phyloP scores from a whole-genome alignment of 2,329 filamentous ascomycete species.

The Bipolaris oryzae region DNA sequence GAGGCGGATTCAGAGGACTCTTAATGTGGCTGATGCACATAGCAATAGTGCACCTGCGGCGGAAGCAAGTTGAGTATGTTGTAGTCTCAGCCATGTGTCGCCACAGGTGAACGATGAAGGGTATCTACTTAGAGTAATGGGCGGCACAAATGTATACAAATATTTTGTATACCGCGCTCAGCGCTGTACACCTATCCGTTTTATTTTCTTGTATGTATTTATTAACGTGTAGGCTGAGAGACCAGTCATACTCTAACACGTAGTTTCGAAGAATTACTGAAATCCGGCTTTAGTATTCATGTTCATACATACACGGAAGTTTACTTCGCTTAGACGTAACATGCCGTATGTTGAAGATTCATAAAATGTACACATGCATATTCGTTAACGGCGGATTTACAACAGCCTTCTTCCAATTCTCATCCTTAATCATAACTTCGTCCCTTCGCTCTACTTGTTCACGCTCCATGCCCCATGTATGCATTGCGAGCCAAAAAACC shows the following conservation, averaged over 20 bases:
- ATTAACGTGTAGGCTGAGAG: too few relatives aligned
- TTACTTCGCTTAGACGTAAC: too few relatives aligned
- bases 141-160: not conserved
- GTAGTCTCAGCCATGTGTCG: not conserved
- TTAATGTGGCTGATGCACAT: constrained; percentile 35
- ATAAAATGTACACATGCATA: not conserved
- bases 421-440: not conserved
- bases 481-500: not conserved
- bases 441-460: not conserved
- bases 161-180: too few relatives aligned
- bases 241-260: too few relatives aligned
- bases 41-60: constrained; percentile 5
- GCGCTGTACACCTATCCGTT: not conserved
- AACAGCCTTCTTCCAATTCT: not conserved
- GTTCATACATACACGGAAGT: too few relatives aligned
- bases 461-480: not conserved
- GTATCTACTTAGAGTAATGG: not conserved
- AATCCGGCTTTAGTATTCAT: too few relatives aligned
- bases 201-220: not conserved
- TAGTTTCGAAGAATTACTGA: too few relatives aligned
- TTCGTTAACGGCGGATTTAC: not conserved
- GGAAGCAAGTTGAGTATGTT: not conserved
- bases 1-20: constrained; percentile 40
- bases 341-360: too few relatives aligned
- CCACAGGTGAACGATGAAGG: not conserved